These are phyloP conservation scores for Acer yangbiense DNA, from an alignment of 345 rosid genomes.

Conservation along the genomic window DNA sequence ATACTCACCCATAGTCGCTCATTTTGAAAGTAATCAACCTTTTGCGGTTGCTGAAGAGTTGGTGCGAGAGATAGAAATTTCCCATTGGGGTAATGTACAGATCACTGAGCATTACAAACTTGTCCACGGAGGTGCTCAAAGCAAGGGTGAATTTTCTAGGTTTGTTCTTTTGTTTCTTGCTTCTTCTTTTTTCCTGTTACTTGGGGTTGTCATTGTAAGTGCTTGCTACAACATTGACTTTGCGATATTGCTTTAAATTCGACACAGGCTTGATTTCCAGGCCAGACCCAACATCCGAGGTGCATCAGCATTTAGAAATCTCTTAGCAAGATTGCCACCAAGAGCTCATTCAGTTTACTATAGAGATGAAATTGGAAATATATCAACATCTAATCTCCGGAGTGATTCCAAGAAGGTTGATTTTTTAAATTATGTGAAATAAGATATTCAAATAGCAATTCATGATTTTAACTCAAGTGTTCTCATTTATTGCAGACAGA, in stretches of 20 bases:
- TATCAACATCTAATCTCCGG: conserved; percentile 88
- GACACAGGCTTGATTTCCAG: conserved; percentile 77
- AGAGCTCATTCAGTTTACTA: conserved; percentile 91
- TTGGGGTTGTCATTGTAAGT: neutral
- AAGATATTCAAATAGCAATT: neutral
- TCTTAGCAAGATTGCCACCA: conserved; percentile 85
- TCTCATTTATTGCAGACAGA: conserved; percentile 68
- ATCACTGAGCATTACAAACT: conserved; percentile 82
- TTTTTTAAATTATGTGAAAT: conserved; percentile 9
- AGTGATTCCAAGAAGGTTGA: conserved; percentile 84
- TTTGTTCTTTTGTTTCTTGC: conserved; percentile 12
- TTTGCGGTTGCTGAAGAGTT: conserved; percentile 80
- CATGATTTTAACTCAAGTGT: conserved; percentile 30
- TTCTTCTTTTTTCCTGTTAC: neutral
- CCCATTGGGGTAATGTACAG: conserved; percentile 97
- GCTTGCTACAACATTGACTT: conserved; percentile 4
- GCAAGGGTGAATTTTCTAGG: conserved; percentile 97
- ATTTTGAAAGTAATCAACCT: conserved; percentile 86
- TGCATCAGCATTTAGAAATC: conserved; percentile 71
- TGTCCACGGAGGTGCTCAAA: conserved; percentile 77
- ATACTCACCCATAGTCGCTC: conserved; percentile 65
- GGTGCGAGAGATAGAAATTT: conserved; percentile 86
- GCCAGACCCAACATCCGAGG: conserved; percentile 68
- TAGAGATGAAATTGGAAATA: conserved; percentile 96
- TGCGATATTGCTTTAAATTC: conserved; percentile 15